phyloP scores from a whole-genome alignment of 202 grass and related monocot genomes.

The Bolboschoenoplectus hybrid region DNA sequence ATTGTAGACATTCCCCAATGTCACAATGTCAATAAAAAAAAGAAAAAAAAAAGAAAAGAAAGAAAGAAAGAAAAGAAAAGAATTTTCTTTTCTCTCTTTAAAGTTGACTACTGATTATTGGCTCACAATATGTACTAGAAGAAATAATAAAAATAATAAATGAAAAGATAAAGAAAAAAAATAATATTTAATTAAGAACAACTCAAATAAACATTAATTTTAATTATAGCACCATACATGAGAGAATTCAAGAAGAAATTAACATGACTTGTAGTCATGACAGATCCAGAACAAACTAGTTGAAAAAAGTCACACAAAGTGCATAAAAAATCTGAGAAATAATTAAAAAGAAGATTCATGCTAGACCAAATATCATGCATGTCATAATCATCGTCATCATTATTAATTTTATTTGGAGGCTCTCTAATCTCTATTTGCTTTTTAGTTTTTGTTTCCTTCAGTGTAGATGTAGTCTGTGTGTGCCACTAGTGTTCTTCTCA shows the following conservation, averaged over 20 bases:
- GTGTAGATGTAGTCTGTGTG: slow-evolving; percentile 87
- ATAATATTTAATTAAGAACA: not conserved
- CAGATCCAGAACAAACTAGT: not conserved
- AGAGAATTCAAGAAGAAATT: slow-evolving; percentile 22
- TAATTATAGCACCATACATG: not conserved
- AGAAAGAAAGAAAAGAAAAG: not conserved
- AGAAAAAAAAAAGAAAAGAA: not conserved
- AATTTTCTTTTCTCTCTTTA: not conserved
- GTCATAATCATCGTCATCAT: not conserved
- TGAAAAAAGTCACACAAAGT: not conserved
- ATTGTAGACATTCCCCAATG: not conserved
- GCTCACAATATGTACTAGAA: not conserved
- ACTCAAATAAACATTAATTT: not conserved
- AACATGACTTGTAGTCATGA: not conserved
- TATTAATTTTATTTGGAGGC: not conserved
- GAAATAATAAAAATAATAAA: not conserved
- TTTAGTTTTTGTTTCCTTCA: slow-evolving; percentile 51
- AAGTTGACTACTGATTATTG: not conserved
- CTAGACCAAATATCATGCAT: not conserved
- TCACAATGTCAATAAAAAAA: not conserved
- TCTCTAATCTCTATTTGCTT: not conserved
- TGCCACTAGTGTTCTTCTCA: slow-evolving; percentile 62
- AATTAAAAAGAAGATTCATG: not conserved
- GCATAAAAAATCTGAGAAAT: not conserved
- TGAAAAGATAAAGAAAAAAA: not conserved